These are phyloP conservation scores for Rhodotorula sp. DNA, from an alignment of 1,284 basidiomycete genomes.

Conservation along the genomic window DNA sequence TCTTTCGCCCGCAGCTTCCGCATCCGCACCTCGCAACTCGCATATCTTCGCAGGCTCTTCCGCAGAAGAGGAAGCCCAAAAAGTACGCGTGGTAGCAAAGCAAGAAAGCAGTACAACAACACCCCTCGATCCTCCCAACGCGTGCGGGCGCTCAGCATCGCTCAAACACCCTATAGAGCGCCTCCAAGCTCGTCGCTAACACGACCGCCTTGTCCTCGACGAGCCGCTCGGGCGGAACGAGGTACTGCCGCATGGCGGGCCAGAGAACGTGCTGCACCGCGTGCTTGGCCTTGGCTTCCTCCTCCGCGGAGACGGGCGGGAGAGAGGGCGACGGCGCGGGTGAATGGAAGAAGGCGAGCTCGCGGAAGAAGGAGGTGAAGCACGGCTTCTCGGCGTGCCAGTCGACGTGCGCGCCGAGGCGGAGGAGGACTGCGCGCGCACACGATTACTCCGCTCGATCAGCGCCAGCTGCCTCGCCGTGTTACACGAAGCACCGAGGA, in stretches of 20 bases:
- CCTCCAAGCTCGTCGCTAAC: constrained; percentile 81
- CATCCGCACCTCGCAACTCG: not conserved
- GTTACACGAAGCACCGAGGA: not conserved
- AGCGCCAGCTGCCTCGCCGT: too few species aligned
- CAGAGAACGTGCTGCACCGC: constrained; percentile 86
- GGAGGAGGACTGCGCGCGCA: constrained; percentile 43
- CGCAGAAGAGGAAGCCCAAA: not conserved
- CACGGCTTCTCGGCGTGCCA: constrained; percentile 85
- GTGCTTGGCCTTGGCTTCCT: constrained; percentile 60
- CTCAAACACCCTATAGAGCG: constrained; percentile 75
- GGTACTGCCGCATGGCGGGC: constrained; percentile 73
- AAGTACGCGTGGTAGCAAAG: not conserved
- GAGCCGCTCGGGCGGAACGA: constrained; percentile 67
- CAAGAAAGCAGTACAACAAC: not conserved
- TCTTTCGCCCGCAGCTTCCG: not conserved
- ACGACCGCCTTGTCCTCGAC: constrained; percentile 68
- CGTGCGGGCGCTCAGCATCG: not conserved
- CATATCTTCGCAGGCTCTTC: not conserved
- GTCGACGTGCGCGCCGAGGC: constrained; percentile 64
- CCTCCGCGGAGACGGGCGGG: constrained; percentile 7
- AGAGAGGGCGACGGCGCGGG: constrained; percentile 58
- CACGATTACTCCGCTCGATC: too few species aligned
- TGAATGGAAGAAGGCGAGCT: constrained; percentile 87
- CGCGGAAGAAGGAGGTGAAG: constrained; percentile 80
- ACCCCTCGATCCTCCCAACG: not conserved